Evolutionary conservation across 257 asterid species (phyloP), one percentile per base, ranked within the genome.

Genomic region (Nicotiana undulata): DNA sequence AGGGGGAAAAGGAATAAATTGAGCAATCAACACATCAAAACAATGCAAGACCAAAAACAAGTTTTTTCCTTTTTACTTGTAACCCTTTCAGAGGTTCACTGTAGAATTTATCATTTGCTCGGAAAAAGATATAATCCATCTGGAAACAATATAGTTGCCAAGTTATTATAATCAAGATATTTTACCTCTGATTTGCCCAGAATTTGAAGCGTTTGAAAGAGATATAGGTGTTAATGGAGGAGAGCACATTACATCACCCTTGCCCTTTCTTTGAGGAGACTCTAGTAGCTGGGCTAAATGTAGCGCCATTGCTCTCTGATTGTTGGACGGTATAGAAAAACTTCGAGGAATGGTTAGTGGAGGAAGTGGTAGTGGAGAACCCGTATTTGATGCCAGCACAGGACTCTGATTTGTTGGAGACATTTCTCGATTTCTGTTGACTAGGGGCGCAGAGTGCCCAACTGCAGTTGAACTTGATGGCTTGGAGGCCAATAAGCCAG

Each of bases 381-480:
- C 92, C 78, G 88, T 87, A 64, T 83, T 90, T 46, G 92, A 83
- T 76, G 82, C 86, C 82, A 74, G 79, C 12, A 81, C 56, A 70
- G 88, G 83, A 79, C 81, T 87, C 86, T 90, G 89, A 81, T 81
- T 92, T 63, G 93, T 86, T 13, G 97, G 93, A 44, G 98, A 92
- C 68, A 84, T 85, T 80, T 91, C 97, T 75, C 84, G 90, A 63
- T 88, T 87, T 87, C 88, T 87, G 75, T 87, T 88, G 77, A 46
- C 86, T 22, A 94, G 74, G 5, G 98, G 98, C 24, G 94, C 98
- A 80, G 98, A 94, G 88, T 92, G 94, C 74, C 97, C 97, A n/a
- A 89, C 84, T 32, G 81, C 76, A 64, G 87, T 52, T 78, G 91
- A 85, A 78, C 86, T 85, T 74, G 55, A 81, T 8, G 93, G 90